Evolutionary conservation across 495 filamentous ascomycete species (phyloP), one percentile per base, ranked within the genome.

Genomic region (Cryomyces antarcticus): DNA sequence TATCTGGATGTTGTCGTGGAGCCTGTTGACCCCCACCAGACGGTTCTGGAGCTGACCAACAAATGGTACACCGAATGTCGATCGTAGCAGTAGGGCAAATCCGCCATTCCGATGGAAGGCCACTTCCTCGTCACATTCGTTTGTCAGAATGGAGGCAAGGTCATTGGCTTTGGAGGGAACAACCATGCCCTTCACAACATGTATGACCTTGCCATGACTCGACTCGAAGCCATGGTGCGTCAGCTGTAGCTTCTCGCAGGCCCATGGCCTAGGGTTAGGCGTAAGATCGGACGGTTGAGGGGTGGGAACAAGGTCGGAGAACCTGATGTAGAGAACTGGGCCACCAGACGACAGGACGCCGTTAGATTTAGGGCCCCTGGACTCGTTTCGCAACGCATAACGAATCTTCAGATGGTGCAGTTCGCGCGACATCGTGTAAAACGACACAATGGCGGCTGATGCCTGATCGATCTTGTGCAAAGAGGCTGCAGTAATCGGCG

Each of bases 1-100:
- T 13, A 71, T 70, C n/a, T 69, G 62, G 29, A 81, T 62, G 42
- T 80, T 76, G 28, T 66, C 59, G n/a, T 78, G 70, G 13, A 87
- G 55, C 7, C 71, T 71, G 46, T 76, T 70, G 38, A 87, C 66
- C 17, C 72, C 67, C 40, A 67, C 61, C 5, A 82, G 54, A 7
- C 77, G 71, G 24, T 67, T 56, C 11, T 57, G 52, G 5, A 86
- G 62, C 27, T 58, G 52, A 6, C 66, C 58, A 13, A 83, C 59
- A 2, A 73, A 60, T 0, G 68, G 59, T 33, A 63, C 62, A 27
- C 77, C 77, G 41, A 82, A 66, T 9, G 64, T 56, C 7, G 69
- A 67, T 6, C 65, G 62, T 11, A 85, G 51, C 6, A 65, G 62
- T 30, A 84, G 61, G 9, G 65, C 65, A 48, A 86, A 79, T 12